phyloP scores from a whole-genome alignment of 2,329 filamentous ascomycete species.

The Chaetomiaceae sp. region DNA sequence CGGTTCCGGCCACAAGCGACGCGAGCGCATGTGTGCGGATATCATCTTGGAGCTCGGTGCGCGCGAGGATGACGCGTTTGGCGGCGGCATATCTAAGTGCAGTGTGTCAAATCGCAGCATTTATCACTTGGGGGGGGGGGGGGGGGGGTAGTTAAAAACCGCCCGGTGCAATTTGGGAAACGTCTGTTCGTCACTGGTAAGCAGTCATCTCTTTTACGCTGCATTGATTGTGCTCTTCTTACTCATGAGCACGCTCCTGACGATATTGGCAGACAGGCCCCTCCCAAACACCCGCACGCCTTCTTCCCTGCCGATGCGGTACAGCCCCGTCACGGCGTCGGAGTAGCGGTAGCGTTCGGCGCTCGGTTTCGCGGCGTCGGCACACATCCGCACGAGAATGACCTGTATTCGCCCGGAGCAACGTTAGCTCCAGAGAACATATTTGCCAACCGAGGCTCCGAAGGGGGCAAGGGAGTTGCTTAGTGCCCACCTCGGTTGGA shows the following conservation, averaged over 20 bases:
- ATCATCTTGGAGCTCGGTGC: conserved; percentile 16
- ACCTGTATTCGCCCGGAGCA: conserved; percentile 4
- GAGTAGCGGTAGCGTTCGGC: conserved; percentile 18
- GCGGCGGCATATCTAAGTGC: conserved; percentile 17
- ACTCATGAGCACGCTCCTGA: conserved; percentile 23
- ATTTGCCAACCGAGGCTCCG: too few relatives aligned
- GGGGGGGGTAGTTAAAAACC: neutral
- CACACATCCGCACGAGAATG: conserved; percentile 22
- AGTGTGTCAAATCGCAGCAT: neutral
- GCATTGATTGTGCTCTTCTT: too few relatives aligned
- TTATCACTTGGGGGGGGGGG: neutral
- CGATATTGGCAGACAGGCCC: conserved; percentile 19
- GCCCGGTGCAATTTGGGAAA: conserved; percentile 8
- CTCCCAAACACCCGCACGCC: conserved; percentile 18
- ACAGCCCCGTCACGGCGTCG: conserved; percentile 15
- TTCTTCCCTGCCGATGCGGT: conserved; percentile 19
- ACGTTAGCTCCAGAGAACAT: neutral
- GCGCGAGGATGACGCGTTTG: conserved; percentile 14
- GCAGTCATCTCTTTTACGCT: neutral
- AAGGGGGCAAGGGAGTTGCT: neutral
- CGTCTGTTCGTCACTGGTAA: neutral
- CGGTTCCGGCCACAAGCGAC: conserved; percentile 15
- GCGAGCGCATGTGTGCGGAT: conserved; percentile 21
- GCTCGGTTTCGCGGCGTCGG: conserved; percentile 20
- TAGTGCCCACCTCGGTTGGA: conserved; percentile 15